phyloP scores from a whole-genome alignment of 1,284 basidiomycete genomes.

The Ceratobasidium sp. region DNA sequence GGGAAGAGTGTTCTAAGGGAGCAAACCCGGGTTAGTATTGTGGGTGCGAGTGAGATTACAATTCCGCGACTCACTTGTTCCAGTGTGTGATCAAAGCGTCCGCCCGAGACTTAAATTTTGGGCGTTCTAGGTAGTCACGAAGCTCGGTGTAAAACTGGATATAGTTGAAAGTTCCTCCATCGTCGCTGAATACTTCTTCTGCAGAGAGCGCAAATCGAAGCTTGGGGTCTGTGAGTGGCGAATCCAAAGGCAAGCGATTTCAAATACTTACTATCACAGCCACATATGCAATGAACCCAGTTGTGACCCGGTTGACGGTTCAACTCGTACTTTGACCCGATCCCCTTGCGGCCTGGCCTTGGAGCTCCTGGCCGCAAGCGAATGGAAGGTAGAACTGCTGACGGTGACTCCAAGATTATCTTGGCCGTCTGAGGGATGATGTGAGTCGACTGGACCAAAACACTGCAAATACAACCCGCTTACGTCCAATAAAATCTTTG shows the following conservation, averaged over 20 bases:
- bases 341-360: conserved; percentile 9
- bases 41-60: too few species aligned
- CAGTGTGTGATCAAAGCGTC: too few species aligned
- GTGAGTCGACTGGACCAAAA: neutral
- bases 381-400: neutral
- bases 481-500: neutral
- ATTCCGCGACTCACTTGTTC: too few species aligned
- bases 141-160: neutral
- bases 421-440: neutral
- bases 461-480: neutral
- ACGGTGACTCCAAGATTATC: neutral
- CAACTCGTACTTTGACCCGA: conserved; percentile 12
- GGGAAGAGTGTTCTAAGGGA: too few species aligned
- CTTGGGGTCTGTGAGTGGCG: neutral
- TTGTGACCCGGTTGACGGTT: neutral
- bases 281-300: conserved; percentile 21
- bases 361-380: neutral
- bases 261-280: conserved; percentile 15
- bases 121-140: neutral
- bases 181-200: neutral
- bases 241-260: too few species aligned
- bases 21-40: too few species aligned
- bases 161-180: conserved; percentile 9
- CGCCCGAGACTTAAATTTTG: neutral
- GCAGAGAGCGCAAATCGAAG: neutral